Evolutionary conservation across 2,329 filamentous ascomycete genomes (phyloP).

Genomic region (Sporothrix brasiliensis): DNA sequence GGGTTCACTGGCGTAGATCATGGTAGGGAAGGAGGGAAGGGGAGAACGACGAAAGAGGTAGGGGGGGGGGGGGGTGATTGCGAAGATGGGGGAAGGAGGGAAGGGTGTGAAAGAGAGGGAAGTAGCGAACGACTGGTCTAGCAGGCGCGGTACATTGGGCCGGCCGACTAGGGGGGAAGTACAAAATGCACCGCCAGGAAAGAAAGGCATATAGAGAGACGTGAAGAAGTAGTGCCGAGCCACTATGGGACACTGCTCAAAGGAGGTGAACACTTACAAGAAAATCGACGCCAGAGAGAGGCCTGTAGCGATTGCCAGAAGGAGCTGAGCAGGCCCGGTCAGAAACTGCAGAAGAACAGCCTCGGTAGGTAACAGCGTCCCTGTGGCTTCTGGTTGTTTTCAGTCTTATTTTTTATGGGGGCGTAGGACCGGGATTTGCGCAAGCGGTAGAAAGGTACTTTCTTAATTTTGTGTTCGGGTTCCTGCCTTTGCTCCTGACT

Average conservation of each 20-base stretch:
- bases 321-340: neutral
- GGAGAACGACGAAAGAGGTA: neutral
- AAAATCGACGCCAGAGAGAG: constrained; percentile 9
- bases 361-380: neutral
- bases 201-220: neutral
- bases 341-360: neutral
- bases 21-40: neutral
- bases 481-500: neutral
- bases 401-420: neutral
- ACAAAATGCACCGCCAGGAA: neutral
- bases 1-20: constrained; percentile 22
- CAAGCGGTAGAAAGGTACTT: neutral
- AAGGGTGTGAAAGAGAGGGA: constrained; percentile 7
- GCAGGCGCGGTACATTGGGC: constrained; percentile 12
- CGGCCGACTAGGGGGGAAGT: neutral
- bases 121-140: constrained; percentile 23
- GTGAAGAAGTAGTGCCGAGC: constrained; percentile 6
- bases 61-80: neutral
- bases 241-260: constrained; percentile 5
- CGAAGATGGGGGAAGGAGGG: neutral
- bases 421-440: constrained; percentile 12
- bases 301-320: too few species aligned
- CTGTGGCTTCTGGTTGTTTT: constrained; percentile 10
- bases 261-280: constrained; percentile 8
- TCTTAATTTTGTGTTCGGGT: neutral